Percentiles rank a stretch among this genome's conserved stretches.
phyloP scores from a whole-genome alignment of 306 rosid species.

The Biancaea sappan region DNA sequence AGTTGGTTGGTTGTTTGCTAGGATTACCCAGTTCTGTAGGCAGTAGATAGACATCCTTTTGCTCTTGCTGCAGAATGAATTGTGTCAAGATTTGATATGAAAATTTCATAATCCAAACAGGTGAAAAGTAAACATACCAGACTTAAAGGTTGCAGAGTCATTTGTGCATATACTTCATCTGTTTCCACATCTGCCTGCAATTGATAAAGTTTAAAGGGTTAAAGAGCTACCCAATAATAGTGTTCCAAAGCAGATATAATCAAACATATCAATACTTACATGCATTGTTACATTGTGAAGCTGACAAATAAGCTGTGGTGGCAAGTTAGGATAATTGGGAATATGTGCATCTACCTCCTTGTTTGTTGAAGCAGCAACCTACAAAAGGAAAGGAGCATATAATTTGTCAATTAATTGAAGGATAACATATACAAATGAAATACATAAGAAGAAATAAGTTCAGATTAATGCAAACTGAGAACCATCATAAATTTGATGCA shows the following conservation, averaged over 20 bases:
- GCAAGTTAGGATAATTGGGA: slow-evolving; percentile 73
- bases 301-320: slow-evolving; percentile 69
- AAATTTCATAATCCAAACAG: background rate
- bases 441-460: slow-evolving; percentile 3
- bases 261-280: slow-evolving; percentile 46
- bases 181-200: slow-evolving; percentile 76
- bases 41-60: slow-evolving; percentile 67
- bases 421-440: slow-evolving; percentile 16
- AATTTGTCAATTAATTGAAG: slow-evolving; percentile 8
- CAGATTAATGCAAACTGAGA: background rate
- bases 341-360: slow-evolving; percentile 74
- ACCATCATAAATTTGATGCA: background rate
- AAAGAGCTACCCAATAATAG: slow-evolving; percentile 6
- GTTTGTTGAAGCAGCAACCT: slow-evolving; percentile 79
- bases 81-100: slow-evolving; percentile 32
- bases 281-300: slow-evolving; percentile 83
- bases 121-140: slow-evolving; percentile 47
- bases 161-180: slow-evolving; percentile 81
- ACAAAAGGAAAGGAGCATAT: slow-evolving; percentile 21
- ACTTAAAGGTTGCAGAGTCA: slow-evolving; percentile 77
- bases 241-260: slow-evolving; percentile 21
- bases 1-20: slow-evolving; percentile 73
- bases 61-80: slow-evolving; percentile 62
- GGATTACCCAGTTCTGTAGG: slow-evolving; percentile 72
- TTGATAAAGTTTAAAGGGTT: slow-evolving; percentile 30